Evolutionary conservation across 208 protist species (phyloP), one percentile per base, ranked within the genome.

Genomic region (Crithidia sp.): DNA sequence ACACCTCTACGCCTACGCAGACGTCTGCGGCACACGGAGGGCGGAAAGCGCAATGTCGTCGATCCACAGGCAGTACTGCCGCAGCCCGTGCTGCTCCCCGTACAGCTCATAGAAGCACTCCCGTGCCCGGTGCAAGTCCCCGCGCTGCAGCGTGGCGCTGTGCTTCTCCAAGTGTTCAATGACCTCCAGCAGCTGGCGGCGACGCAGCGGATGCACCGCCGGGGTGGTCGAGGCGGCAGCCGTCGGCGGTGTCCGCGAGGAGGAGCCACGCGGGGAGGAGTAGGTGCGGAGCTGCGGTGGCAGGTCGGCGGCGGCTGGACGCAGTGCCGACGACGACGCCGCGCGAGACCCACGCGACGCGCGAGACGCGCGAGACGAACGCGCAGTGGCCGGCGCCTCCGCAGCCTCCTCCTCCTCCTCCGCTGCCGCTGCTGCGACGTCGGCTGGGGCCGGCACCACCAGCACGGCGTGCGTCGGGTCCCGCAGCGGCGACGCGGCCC

Each of bases 81-180:
- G 70, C 66, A 79, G 60, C 14, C 84, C 84, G 10, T 36, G 17
- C 47, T 75, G 73, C 14, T 79, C 44, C 12, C 85, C 87, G 67
- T 88, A 92, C 13, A 92, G 68, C 63, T 82, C 67, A 14, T 57
- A 64, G 66, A 92, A 92, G 59, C 84, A 82, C 57, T 63, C 63
- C 59, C 83, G 67, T 55, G 83, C 87, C 39, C 63, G 67, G 45
- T 79, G 61, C 55, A 86, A 60, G 39, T 87, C 79, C n/a, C 40
- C 57, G 2, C 55, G 53, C 52, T 74, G 68, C 69, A 83, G 52
- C 3, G 50, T 60, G 40, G 49, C 36, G 6, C 63, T 56, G 50
- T 79, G 56, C 67, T 66, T 71, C 64, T 81, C 82, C 53, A 77
- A 79, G 37, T 50, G 19, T 17, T 82, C 73, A 45, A 90, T 83